Evolutionary conservation across 441 rosid genomes (phyloP).

Genomic region (Kokia cookei): DNA sequence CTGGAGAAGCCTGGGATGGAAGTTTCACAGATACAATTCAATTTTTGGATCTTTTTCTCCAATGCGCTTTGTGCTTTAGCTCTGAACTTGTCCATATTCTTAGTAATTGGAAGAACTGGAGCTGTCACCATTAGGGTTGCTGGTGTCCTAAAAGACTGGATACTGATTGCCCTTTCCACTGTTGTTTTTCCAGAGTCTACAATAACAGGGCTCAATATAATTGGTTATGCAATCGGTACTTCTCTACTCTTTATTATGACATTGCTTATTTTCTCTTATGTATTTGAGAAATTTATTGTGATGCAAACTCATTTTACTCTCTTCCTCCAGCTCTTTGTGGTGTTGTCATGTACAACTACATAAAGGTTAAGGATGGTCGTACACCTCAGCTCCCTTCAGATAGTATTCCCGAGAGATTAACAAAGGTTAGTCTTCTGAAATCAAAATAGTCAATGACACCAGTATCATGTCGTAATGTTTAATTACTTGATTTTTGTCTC

Average conservation of each 20-base stretch:
- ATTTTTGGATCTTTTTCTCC: constrained; percentile 98
- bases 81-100: constrained; percentile 90
- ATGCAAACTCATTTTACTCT: background rate
- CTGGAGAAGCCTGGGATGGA: constrained; percentile 89
- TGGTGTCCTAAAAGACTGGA: constrained; percentile 99
- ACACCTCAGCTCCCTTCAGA: constrained; percentile 69
- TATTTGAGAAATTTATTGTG: background rate
- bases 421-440: constrained; percentile 47
- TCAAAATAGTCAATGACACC: background rate
- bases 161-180: constrained; percentile 99
- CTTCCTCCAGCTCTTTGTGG: constrained; percentile 78
- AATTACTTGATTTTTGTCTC: background rate
- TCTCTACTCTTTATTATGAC: constrained; percentile 4
- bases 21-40: constrained; percentile 87
- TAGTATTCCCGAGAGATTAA: constrained; percentile 63
- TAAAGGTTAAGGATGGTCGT: constrained; percentile 84
- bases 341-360: constrained; percentile 94
- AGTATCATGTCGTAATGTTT: background rate
- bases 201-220: constrained; percentile 88
- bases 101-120: constrained; percentile 97
- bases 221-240: constrained; percentile 95
- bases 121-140: constrained; percentile 98
- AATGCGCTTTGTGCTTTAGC: constrained; percentile 96
- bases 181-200: constrained; percentile 93
- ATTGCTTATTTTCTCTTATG: constrained; percentile 10